Evolutionary conservation across 306 rosid species (phyloP), one percentile per base, ranked within the genome.

Genomic region (Vigna hirtella): DNA sequence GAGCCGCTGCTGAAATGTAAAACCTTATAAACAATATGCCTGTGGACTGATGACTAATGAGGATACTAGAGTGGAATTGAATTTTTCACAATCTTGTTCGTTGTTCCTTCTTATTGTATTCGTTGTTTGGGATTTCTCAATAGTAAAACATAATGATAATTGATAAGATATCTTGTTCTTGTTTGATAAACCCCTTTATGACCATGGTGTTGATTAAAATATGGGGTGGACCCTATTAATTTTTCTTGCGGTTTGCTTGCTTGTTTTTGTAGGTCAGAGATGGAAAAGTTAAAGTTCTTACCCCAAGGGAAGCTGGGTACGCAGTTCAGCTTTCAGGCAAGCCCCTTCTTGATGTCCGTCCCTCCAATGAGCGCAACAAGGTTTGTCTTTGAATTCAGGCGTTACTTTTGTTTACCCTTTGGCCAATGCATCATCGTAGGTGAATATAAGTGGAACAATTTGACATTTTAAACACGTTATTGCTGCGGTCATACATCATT

Each of bases 311-410:
- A 91, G 93, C 97, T 73, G 99, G 97, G 22, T 95, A 91, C 78
- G 97, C 99, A 42, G 86, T 89, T 86, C 98, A 91, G 80, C 97
- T 95, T 81, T 91, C 97, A 56, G 89, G 87, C 89, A 91, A 89
- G 83, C 86, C 96, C 83, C 86, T 95, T 78, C 94, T 95, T 49
- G 98, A 95, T 88, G 98, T 92, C 66, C 98, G 94, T 47, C 99
- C 98, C 59, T 86, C 99, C 9, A 86, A 83, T 74, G 99, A 95
- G 66, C 96, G 82, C 84, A 47, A 83, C 51, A 95, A 91, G 99
- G 99, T 85, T 82, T 78, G 55, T 61, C 83, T 61, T 42, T 70
- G 22, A 10, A 55, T 50, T 38, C 57, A 51, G 11, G 42, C 43
- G 36, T 66, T 36, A 17, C 47, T 53, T 72, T 68, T 66, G 18